These are phyloP conservation scores for Fusarium continuum DNA, from an alignment of 2,329 filamentous ascomycete genomes.

Conservation along the genomic window DNA sequence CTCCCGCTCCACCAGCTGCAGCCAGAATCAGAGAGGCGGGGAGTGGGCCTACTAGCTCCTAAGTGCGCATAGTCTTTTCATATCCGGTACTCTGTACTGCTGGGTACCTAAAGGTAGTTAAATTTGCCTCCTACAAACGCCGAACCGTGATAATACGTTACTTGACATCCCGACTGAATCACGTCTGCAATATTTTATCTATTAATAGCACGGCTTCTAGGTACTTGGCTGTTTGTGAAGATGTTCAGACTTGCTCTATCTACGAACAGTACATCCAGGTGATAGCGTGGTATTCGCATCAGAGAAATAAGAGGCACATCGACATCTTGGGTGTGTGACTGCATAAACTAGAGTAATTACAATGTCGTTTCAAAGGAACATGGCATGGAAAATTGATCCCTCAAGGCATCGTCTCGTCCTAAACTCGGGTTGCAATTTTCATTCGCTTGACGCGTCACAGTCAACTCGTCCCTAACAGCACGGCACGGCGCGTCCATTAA, in stretches of 20 bases:
- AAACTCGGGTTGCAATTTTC: neutral
- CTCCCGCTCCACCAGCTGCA: constrained; percentile 11
- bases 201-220: no score
- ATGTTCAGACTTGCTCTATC: no score
- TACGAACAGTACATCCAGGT: no score
- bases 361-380: neutral
- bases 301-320: neutral
- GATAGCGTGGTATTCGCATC: no score
- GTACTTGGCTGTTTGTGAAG: no score
- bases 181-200: no score
- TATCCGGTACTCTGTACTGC: neutral
- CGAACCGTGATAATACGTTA: no score
- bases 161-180: no score
- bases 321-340: neutral
- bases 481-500: neutral
- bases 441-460: neutral
- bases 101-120: no score
- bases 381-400: neutral
- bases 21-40: constrained; percentile 5
- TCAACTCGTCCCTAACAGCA: neutral
- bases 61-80: neutral
- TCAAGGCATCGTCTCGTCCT: neutral
- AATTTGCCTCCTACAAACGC: neutral
- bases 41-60: constrained; percentile 7
- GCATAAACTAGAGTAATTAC: neutral